phyloP scores from a whole-genome alignment of 331 rosid species.

The Malus hybrid region DNA sequence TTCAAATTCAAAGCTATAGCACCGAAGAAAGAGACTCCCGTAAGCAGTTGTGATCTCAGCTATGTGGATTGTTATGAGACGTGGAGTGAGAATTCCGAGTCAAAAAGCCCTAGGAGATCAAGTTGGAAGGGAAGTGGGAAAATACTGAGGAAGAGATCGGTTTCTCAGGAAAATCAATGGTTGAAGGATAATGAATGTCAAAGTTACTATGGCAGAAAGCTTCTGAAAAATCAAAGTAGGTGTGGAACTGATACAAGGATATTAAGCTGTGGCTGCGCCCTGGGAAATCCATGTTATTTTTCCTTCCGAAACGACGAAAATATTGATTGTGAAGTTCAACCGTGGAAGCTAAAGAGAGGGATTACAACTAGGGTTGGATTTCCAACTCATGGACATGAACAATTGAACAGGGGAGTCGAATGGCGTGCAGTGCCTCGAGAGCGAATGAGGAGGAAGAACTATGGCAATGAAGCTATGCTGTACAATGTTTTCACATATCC shows the following conservation, averaged over 20 bases:
- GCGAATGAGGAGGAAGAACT: slow-evolving; percentile 21
- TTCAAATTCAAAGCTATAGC: slow-evolving; percentile 33
- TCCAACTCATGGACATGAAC: slow-evolving; percentile 9
- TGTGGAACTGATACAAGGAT: slow-evolving; percentile 3
- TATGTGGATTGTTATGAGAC: slow-evolving; percentile 11
- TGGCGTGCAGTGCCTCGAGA: slow-evolving; percentile 2
- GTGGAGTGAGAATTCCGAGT: slow-evolving; percentile 23
- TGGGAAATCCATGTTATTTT: slow-evolving; percentile 35
- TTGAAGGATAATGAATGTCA: slow-evolving; percentile 30
- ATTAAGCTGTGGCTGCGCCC: slow-evolving; percentile 15
- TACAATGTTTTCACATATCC: slow-evolving; percentile 29
- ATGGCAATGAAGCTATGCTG: slow-evolving; percentile 9
- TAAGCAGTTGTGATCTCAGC: slow-evolving; percentile 6
- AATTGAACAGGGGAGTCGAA: slow-evolving; percentile 12
- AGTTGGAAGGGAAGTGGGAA: slow-evolving; percentile 21
- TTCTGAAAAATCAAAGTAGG: slow-evolving; percentile 18
- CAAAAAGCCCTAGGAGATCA: slow-evolving; percentile 10
- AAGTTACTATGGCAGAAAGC: slow-evolving; percentile 33
- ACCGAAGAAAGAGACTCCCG: slow-evolving; percentile 6
- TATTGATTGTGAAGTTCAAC: slow-evolving; percentile 13
- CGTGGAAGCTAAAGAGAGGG: slow-evolving; percentile 22
- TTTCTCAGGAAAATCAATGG: slow-evolving; percentile 17
- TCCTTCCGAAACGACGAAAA: neutral
- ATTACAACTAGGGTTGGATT: slow-evolving; percentile 6
- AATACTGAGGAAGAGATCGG: slow-evolving; percentile 40